Percentiles rank a stretch among this genome's conserved stretches.
Evolutionary conservation across 352 stramenopile species (phyloP).

Genomic region (Peronospora farinosa): DNA sequence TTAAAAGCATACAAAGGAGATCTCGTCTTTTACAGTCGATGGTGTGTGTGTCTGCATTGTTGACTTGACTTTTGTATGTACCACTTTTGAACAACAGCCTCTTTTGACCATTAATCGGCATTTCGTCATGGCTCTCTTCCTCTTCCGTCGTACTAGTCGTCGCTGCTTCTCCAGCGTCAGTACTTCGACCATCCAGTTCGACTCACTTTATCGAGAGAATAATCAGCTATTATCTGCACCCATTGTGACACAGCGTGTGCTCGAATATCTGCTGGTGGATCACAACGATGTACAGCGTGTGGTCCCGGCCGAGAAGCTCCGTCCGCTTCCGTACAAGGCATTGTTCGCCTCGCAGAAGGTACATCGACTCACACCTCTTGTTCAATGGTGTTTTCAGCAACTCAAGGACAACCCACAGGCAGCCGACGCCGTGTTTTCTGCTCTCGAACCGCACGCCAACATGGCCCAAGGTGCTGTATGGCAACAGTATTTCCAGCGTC

Average conservation of each 20-base stretch:
- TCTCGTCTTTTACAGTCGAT: no score
- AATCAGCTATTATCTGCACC: constrained; percentile 5
- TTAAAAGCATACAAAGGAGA: no score
- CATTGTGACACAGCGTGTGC: constrained; percentile 23
- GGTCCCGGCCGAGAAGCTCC: constrained; percentile 14
- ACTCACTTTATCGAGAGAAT: constrained; percentile 20
- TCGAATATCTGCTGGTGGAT: constrained; percentile 32
- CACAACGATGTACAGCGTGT: constrained; percentile 16
- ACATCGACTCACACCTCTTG: constrained; percentile 29
- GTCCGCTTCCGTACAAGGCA: constrained; percentile 25
- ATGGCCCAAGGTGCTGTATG: constrained; percentile 38
- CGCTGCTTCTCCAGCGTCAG: constrained; percentile 8
- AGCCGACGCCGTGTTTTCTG: constrained; percentile 29
- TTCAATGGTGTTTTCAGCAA: constrained; percentile 36
- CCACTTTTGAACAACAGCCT: not conserved
- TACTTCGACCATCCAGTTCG: constrained; percentile 14
- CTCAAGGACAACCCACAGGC: constrained; percentile 4
- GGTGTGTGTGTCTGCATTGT: no score
- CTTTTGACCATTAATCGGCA: constrained; percentile 1
- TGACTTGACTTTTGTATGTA: not conserved
- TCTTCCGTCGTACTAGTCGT: constrained; percentile 4
- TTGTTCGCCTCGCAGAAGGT: constrained; percentile 28
- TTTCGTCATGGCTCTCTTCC: constrained; percentile 5
- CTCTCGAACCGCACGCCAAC: constrained; percentile 47
- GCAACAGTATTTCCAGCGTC: constrained; percentile 54